phyloP scores from a whole-genome alignment of 1,284 basidiomycete genomes.

The Sanguinoderma infundibulare region DNA sequence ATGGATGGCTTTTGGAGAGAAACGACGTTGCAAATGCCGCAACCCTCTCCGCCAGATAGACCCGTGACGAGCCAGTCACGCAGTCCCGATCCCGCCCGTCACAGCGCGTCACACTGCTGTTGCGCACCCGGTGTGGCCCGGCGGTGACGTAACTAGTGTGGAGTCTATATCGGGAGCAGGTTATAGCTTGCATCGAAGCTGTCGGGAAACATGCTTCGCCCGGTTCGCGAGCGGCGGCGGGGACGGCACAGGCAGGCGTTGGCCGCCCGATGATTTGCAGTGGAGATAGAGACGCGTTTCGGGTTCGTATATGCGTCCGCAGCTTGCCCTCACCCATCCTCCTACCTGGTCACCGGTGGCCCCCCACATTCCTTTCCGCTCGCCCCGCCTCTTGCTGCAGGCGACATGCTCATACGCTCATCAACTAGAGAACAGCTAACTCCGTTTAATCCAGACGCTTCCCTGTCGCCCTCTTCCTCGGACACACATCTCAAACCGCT shows the following conservation, averaged over 20 bases:
- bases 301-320: conserved; percentile 1
- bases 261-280: background rate
- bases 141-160: conserved; percentile 20
- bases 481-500: conserved; percentile 23
- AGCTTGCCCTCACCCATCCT: conserved; percentile 17
- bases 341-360: conserved; percentile 24
- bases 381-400: background rate
- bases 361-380: conserved; percentile 21
- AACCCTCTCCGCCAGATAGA: conserved; percentile 6
- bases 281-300: conserved; percentile 1
- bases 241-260: background rate
- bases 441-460: conserved; percentile 8
- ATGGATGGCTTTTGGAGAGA: conserved; percentile 44
- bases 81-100: background rate
- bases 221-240: background rate
- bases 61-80: conserved; percentile 21
- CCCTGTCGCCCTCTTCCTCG: conserved; percentile 22
- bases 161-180: conserved; percentile 18
- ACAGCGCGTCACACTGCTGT: background rate
- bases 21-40: conserved; percentile 6
- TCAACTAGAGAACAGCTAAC: conserved; percentile 27
- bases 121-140: conserved; percentile 18
- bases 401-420: conserved; percentile 27
- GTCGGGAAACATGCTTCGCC: conserved; percentile 4
- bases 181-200: conserved; percentile 26